Base-by-base conservation (phyloP, 306 rosid genomes). In the Malus orientalis region DNA sequence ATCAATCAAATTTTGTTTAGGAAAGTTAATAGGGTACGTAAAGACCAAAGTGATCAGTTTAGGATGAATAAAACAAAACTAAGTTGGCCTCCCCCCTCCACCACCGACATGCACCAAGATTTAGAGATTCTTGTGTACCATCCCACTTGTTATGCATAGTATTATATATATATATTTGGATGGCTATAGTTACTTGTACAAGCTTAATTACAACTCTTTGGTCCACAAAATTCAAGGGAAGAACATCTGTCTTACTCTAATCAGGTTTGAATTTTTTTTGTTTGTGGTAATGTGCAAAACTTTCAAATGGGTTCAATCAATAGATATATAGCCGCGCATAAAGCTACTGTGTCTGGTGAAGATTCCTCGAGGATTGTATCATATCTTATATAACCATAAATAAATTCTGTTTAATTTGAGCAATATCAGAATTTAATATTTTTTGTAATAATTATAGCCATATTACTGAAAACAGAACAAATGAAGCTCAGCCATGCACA, bases 251-350 rank as follows among this genome's bases (percentile, higher is more conserved):
- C 8, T 51, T 54, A 12, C 63, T 18, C 61, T 54, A 11, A 11
- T 58, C 63, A 22, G 33, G 55, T 22, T 14, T 61, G 19, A 61
- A 27, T 5, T 61, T 13, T 16, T 36, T 71, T 73, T 65, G 66
- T 71, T 64, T 64, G 38, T 51, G 45, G 54, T 63, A 15, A 15
- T 23, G 44, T 44, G 47, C 55, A 5, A 33, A 79, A 54, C 47
- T 65, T 70, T 75, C 61, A 70, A 44, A 70, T 27, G 77, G 81
- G 40, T 70, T 71, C 53, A 76, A 71, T 73, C 75, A 77, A 73
- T 68, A 67, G 36, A 16, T 36, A 38, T 71, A 63, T 36, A 5
- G 69, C 81, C 33, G 27, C 55, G 8, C 54, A 71, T 54, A 38
- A 65, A 63, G 36, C 33, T 19, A 51, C 62, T 6, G 14, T 25